These are phyloP conservation scores for Pseudonectria foliicola DNA, from an alignment of 2,329 filamentous ascomycete species.

Conservation along the genomic window DNA sequence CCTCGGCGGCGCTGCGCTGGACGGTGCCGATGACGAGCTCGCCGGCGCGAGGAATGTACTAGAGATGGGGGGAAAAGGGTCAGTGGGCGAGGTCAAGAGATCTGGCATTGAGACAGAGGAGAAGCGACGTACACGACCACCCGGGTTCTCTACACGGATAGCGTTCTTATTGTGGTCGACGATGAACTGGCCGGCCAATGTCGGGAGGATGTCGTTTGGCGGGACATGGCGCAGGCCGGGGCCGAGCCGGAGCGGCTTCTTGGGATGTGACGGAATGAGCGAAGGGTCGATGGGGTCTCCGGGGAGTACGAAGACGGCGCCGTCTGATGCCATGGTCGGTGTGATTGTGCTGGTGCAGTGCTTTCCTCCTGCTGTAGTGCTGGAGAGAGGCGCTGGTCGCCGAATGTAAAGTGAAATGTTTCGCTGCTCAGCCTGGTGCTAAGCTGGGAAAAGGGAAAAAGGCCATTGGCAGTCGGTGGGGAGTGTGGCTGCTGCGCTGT, in stretches of 20 bases:
- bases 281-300: conserved; percentile 66
- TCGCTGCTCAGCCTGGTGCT: too few relatives aligned
- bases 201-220: conserved; percentile 63
- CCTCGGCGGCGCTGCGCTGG: conserved; percentile 65
- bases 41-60: conserved; percentile 74
- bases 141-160: conserved; percentile 67
- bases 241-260: conserved; percentile 69
- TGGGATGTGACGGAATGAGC: conserved; percentile 60
- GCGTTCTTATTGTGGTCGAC: conserved; percentile 68
- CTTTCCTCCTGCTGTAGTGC: neutral
- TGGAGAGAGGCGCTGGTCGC: neutral
- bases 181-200: conserved; percentile 59
- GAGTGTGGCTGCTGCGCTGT: conserved; percentile 3
- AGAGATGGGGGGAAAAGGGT: conserved; percentile 24
- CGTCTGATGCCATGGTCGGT: conserved; percentile 46
- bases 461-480: neutral
- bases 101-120: conserved; percentile 22
- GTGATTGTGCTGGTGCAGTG: conserved; percentile 1
- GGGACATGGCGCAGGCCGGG: conserved; percentile 78
- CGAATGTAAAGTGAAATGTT: neutral
- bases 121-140: conserved; percentile 52
- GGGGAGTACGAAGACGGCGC: conserved; percentile 63
- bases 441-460: neutral
- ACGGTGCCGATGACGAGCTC: conserved; percentile 88
- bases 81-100: neutral